phyloP scores from a whole-genome alignment of 2,329 filamentous ascomycete genomes.

The Drechslera avenae region DNA sequence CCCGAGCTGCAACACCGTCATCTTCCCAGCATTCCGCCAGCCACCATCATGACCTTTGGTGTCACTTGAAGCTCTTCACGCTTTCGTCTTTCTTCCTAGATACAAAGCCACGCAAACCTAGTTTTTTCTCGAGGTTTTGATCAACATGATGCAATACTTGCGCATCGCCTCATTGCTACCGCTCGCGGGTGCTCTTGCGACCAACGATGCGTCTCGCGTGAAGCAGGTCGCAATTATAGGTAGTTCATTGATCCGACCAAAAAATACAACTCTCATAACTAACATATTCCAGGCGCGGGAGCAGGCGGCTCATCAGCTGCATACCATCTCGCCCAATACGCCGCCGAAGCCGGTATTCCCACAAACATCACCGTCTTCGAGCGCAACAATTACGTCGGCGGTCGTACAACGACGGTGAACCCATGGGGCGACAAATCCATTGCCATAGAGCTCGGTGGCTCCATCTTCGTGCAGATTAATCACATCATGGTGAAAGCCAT shows the following conservation, averaged over 20 bases:
- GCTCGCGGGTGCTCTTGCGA: conserved; percentile 24
- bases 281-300: conserved; percentile 71
- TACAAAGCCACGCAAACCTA: background rate
- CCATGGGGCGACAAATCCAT: conserved; percentile 69
- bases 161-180: conserved; percentile 23
- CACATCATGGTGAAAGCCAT: conserved; percentile 78
- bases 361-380: conserved; percentile 90
- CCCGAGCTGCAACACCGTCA: conserved; percentile 10
- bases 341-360: conserved; percentile 61
- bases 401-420: conserved; percentile 83
- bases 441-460: conserved; percentile 85
- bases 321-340: conserved; percentile 78
- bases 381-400: conserved; percentile 75
- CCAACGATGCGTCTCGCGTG: conserved; percentile 16
- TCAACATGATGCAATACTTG: conserved; percentile 20
- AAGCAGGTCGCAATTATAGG: conserved; percentile 50
- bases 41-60: conserved; percentile 11
- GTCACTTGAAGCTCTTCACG: conserved; percentile 4
- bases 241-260: conserved; percentile 2
- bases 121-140: background rate
- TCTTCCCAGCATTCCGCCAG: conserved; percentile 1
- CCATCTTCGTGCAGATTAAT: conserved; percentile 88
- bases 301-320: conserved; percentile 86
- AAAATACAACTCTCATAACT: conserved; percentile 5
- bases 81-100: background rate